Percentiles rank a stretch among this genome's conserved stretches.
Evolutionary conservation across 2,329 filamentous ascomycete genomes (phyloP).

Genomic region (Decorospora gaudefroyi): DNA sequence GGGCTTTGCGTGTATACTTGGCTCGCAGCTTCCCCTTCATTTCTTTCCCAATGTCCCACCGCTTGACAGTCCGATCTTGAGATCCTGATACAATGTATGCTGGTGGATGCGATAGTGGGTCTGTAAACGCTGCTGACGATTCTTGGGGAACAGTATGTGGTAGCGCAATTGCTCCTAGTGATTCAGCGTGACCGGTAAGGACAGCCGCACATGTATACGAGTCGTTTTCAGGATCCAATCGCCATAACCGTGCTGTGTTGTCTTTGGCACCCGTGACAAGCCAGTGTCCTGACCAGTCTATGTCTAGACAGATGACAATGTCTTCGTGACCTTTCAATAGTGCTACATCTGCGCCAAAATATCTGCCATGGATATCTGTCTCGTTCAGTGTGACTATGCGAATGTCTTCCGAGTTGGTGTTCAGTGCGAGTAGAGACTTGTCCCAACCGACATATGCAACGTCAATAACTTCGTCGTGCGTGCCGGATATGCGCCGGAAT

Average conservation of each 20-base stretch:
- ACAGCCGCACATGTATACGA: conserved; percentile 79
- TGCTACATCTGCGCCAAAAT: conserved; percentile 88
- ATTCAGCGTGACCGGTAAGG: conserved; percentile 92
- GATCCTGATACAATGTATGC: conserved; percentile 87
- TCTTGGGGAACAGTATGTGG: conserved; percentile 70
- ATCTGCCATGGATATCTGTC: conserved; percentile 52
- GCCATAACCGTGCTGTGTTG: conserved; percentile 90
- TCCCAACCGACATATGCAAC: conserved; percentile 82
- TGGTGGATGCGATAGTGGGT: conserved; percentile 79
- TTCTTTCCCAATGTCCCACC: conserved; percentile 72
- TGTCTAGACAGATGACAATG: conserved; percentile 91
- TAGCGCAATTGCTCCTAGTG: conserved; percentile 84
- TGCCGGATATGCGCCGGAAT: conserved; percentile 84
- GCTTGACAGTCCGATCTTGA: conserved; percentile 93
- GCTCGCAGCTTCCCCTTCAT: conserved; percentile 65
- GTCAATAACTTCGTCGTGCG: conserved; percentile 97
- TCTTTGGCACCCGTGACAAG: conserved; percentile 95
- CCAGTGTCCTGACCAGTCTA: conserved; percentile 97
- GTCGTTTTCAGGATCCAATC: conserved; percentile 73
- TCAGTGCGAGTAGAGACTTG: conserved; percentile 80
- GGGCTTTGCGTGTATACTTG: conserved; percentile 87
- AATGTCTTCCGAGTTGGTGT: conserved; percentile 93
- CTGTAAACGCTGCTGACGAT: conserved; percentile 69
- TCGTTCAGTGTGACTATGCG: conserved; percentile 74
- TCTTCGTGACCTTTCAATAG: conserved; percentile 89